Percentiles rank a stretch among this genome's conserved stretches.
These are phyloP conservation scores for Pleurotus cornucopiae DNA, from an alignment of 768 basidiomycete genomes.

Conservation along the genomic window DNA sequence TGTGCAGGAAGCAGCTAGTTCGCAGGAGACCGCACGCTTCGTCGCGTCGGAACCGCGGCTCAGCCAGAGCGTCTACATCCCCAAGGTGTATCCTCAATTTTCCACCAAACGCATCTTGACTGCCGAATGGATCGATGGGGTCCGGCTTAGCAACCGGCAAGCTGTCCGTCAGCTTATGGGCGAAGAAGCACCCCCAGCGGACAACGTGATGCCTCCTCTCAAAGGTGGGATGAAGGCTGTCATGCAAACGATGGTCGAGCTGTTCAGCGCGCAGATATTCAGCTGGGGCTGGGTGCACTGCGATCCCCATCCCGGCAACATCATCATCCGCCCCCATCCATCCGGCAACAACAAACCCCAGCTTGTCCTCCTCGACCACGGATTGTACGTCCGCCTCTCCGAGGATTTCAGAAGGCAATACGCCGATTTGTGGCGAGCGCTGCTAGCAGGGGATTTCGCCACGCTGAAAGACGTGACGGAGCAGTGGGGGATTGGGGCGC, in stretches of 20 bases:
- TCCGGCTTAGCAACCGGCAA: slow-evolving; percentile 63
- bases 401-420: slow-evolving; percentile 75
- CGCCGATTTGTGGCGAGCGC: slow-evolving; percentile 72
- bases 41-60: slow-evolving; percentile 70
- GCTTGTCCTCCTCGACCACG: slow-evolving; percentile 88
- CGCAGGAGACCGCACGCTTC: slow-evolving; percentile 61
- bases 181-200: slow-evolving; percentile 22
- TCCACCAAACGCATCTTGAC: slow-evolving; percentile 78
- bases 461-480: slow-evolving; percentile 46
- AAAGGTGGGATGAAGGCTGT: slow-evolving; percentile 59
- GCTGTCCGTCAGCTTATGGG: slow-evolving; percentile 60
- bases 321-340: slow-evolving; percentile 65
- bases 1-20: slow-evolving; percentile 72
- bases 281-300: slow-evolving; percentile 90
- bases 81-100: slow-evolving; percentile 65
- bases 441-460: slow-evolving; percentile 52
- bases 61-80: slow-evolving; percentile 70
- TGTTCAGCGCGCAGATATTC: slow-evolving; percentile 90
- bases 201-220: slow-evolving; percentile 24
- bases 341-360: slow-evolving; percentile 41
- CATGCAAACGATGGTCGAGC: slow-evolving; percentile 84
- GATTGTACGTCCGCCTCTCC: slow-evolving; percentile 74
- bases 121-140: slow-evolving; percentile 81
- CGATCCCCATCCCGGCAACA: slow-evolving; percentile 74
- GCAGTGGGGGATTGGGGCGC: slow-evolving; percentile 66